Conservation (phyloP, 2,329 filamentous ascomycete species). For the Cordyceps cateniannulata region DNA sequence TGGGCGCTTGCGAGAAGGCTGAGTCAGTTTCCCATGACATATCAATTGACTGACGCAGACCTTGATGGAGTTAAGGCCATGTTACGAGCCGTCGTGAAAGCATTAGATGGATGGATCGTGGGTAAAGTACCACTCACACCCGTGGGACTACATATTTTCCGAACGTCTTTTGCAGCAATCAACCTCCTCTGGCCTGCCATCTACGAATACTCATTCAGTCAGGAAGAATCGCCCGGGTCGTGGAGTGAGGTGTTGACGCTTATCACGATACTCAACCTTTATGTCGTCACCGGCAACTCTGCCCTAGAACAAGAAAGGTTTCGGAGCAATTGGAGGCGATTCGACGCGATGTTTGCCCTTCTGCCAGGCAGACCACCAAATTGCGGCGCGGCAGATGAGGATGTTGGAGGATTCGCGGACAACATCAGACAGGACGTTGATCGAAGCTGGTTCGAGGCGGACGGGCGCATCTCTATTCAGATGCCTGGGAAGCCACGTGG, state of each 20-base stretch:
- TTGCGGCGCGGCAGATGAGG: constrained; percentile 17
- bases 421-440: constrained; percentile 39
- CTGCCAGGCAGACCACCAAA: constrained; percentile 10
- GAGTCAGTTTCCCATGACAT: constrained; percentile 21
- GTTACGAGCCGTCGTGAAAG: constrained; percentile 19
- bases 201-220: constrained; percentile 14
- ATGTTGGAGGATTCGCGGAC: constrained; percentile 33
- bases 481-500: constrained; percentile 27
- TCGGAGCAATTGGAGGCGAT: neutral
- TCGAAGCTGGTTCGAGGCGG: constrained; percentile 36
- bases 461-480: constrained; percentile 30
- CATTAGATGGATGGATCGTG: constrained; percentile 14
- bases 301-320: neutral
- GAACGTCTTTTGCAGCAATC: constrained; percentile 14
- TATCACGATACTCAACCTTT: neutral
- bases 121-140: constrained; percentile 4
- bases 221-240: neutral
- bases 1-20: constrained; percentile 34
- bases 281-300: neutral
- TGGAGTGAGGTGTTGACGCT: neutral
- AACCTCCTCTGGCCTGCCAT: constrained; percentile 18
- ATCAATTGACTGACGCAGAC: constrained; percentile 7
- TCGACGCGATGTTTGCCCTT: constrained; percentile 11
- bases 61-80: neutral
- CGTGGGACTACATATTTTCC: constrained; percentile 21